Evolutionary conservation across 331 rosid genomes (phyloP).

Genomic region (Spiraea crenata): DNA sequence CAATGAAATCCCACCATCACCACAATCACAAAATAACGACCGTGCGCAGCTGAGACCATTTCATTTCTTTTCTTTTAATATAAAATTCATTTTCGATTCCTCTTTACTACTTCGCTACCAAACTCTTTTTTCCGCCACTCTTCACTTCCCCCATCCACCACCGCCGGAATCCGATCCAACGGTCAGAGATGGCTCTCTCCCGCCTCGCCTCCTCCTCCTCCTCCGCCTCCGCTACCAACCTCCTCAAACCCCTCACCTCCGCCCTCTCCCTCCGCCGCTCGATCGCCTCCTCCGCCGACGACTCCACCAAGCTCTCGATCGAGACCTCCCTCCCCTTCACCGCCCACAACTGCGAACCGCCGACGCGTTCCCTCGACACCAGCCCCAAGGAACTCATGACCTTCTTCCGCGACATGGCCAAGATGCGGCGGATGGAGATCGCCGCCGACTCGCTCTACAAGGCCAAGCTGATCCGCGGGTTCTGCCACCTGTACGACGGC

Average conservation of each 20-base stretch:
- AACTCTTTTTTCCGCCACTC: neutral
- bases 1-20: neutral
- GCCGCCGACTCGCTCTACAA: constrained; percentile 93
- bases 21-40: constrained; percentile 1
- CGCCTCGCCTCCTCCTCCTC: constrained; percentile 46
- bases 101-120: neutral
- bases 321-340: constrained; percentile 85
- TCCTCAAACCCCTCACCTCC: constrained; percentile 48
- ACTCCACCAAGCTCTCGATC: constrained; percentile 45
- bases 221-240: constrained; percentile 43
- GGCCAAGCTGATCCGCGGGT: constrained; percentile 91
- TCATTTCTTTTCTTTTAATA: neutral
- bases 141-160: neutral
- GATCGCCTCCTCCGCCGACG: constrained; percentile 47
- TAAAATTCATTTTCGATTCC: neutral
- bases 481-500: constrained; percentile 93
- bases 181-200: constrained; percentile 53
- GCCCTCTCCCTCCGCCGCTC: constrained; percentile 49
- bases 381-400: constrained; percentile 60
- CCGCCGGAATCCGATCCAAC: constrained; percentile 14
- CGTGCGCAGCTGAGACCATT: neutral
- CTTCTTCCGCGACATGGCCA: constrained; percentile 74
- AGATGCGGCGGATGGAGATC: constrained; percentile 94
- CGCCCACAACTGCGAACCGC: constrained; percentile 61
- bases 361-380: constrained; percentile 75